Conservation (phyloP, 164 flowering plant species). For the Piper longum region DNA sequence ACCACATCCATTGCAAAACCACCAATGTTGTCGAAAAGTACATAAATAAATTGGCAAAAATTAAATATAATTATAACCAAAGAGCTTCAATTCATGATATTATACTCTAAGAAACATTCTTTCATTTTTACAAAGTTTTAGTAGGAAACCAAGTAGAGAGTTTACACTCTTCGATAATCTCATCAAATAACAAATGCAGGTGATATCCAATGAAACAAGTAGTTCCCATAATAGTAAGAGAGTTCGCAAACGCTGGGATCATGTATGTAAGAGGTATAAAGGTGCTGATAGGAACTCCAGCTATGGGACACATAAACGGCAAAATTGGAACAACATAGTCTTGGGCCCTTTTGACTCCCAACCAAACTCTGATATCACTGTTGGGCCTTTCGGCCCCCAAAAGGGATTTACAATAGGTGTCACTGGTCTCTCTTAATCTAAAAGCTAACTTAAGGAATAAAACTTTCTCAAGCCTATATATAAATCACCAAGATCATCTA, state of each 20-base stretch:
- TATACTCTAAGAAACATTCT: not conserved
- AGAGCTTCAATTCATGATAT: not conserved
- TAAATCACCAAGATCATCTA: too few relatives aligned
- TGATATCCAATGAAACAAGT: not conserved
- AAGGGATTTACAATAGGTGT: too few relatives aligned
- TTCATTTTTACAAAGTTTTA: not conserved
- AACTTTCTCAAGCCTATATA: too few relatives aligned
- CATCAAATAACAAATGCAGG: not conserved
- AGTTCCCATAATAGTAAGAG: not conserved
- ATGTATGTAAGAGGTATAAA: constrained; percentile 10
- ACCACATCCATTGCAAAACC: too few relatives aligned
- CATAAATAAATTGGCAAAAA: too few relatives aligned
- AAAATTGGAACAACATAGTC: constrained; percentile 72
- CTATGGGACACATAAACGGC: constrained; percentile 37
- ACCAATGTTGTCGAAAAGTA: too few relatives aligned
- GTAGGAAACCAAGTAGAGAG: not conserved
- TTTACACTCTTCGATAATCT: not conserved
- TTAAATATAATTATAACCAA: not conserved
- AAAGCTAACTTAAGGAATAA: too few relatives aligned
- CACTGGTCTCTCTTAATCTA: too few relatives aligned
- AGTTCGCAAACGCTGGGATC: constrained; percentile 61
- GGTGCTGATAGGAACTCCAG: constrained; percentile 46
- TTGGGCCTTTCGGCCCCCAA: too few relatives aligned
- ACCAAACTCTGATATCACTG: too few relatives aligned
- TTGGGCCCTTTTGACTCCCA: too few relatives aligned